Percentiles rank a stretch among this genome's conserved stretches.
phyloP scores from a whole-genome alignment of 2,329 filamentous ascomycete genomes.

The Alternaria conjuncta region DNA sequence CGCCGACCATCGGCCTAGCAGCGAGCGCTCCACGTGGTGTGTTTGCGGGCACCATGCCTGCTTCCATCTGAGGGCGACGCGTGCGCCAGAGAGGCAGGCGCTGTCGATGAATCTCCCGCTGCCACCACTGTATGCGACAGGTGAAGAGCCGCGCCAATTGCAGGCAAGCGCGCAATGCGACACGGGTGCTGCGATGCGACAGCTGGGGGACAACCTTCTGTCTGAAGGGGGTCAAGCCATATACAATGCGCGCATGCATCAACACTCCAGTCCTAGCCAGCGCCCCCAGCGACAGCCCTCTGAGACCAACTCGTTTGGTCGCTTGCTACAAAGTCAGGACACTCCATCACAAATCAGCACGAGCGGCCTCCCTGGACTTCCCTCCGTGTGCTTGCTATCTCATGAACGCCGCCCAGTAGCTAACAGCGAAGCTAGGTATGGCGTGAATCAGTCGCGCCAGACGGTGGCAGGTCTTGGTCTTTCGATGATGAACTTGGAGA shows the following conservation, averaged over 20 bases:
- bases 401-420: slow-evolving; percentile 38
- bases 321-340: slow-evolving; percentile 28
- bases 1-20: slow-evolving; percentile 29
- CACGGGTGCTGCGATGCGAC: slow-evolving; percentile 13
- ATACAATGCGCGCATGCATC: slow-evolving; percentile 11
- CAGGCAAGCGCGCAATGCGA: slow-evolving; percentile 21
- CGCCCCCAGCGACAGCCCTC: slow-evolving; percentile 21
- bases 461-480: slow-evolving; percentile 40
- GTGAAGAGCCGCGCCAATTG: slow-evolving; percentile 21
- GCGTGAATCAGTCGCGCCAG: slow-evolving; percentile 29
- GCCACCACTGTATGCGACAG: slow-evolving; percentile 13
- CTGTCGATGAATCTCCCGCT: slow-evolving; percentile 14
- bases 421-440: slow-evolving; percentile 29
- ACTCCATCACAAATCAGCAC: slow-evolving; percentile 40
- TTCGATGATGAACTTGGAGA: slow-evolving; percentile 39
- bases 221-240: slow-evolving; percentile 3
- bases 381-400: slow-evolving; percentile 48
- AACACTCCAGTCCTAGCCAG: slow-evolving; percentile 20
- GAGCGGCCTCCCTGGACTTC: slow-evolving; percentile 44
- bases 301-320: slow-evolving; percentile 26
- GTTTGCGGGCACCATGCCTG: slow-evolving; percentile 65
- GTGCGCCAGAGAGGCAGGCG: slow-evolving; percentile 20
- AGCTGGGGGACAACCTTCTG: neutral
- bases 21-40: slow-evolving; percentile 53
- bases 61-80: slow-evolving; percentile 54